Base-by-base conservation (phyloP, 2,329 filamentous ascomycete species). In the Endothia cerciana region DNA sequence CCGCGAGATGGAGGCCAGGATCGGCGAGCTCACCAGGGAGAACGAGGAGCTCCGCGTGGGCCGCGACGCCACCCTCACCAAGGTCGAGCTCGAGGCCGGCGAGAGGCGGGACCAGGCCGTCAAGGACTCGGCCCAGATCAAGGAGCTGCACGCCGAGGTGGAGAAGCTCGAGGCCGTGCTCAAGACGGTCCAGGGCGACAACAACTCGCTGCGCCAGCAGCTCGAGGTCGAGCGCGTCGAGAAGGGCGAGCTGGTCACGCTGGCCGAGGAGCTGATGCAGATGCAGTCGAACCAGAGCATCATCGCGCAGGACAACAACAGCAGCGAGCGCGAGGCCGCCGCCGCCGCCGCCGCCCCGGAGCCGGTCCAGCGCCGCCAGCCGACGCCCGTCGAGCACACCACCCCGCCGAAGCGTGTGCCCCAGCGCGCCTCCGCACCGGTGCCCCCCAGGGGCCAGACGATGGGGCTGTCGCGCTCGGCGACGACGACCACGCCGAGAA, bases 201-300 rank as follows among this genome's bases (percentile, higher is more conserved):
- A 93, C 70, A 83, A 86, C 40, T 82, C 86, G 41, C 81, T 94
- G 33, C 80, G 89, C 41, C 77, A 80, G 22, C 84, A 91, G 71
- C 82, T 95, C 8, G 89, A 93, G 75, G 82, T 85, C 67, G 92
- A 95, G 78, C 85, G 92, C 7, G 85, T 93, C 25, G 92, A 95
- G 79, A 94, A 95, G 82, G 90, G 91, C 62, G 92, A 94, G 78
- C 82, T 95, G 47, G 92, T 95, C 43, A 86, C 88, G 64, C 85
- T 93, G 5, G 92, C 92, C 0, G 92, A 95, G 76, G 92, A 95
- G 80, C 91, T 95, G 88, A 89, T 95, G 78, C 82, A 83, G 61
- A 88, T 94, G 78, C 83, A 81, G 69, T 53, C 64, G 40, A 80
- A 88, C 65, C 72, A 88, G 75, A 83, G 79, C 72, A 78, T 83